Conservation (phyloP, 2,329 filamentous ascomycete genomes). For the Beauveria australis region DNA sequence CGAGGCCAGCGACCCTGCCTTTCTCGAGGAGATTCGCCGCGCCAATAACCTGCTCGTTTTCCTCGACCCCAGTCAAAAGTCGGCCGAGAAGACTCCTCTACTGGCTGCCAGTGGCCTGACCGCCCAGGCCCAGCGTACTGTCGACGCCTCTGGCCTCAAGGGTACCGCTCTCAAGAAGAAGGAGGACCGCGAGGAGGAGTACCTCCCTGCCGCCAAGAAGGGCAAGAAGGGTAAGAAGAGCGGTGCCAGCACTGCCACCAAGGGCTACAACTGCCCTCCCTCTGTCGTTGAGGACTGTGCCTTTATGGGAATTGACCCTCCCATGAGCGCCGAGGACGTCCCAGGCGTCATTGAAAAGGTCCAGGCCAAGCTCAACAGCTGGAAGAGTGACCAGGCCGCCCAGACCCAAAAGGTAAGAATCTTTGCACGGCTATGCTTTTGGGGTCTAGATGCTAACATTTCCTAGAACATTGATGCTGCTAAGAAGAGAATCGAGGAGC, state of each 20-base stretch:
- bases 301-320: conserved; percentile 77
- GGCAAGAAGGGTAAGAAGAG: conserved; percentile 77
- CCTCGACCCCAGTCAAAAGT: conserved; percentile 67
- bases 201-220: conserved; percentile 72
- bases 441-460: conserved; percentile 21
- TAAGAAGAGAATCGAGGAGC: conserved; percentile 85
- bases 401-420: conserved; percentile 80
- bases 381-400: conserved; percentile 81
- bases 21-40: conserved; percentile 83
- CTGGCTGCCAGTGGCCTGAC: conserved; percentile 64
- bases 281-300: conserved; percentile 86
- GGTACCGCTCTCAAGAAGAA: conserved; percentile 78
- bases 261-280: conserved; percentile 73
- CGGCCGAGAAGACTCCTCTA: conserved; percentile 56
- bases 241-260: conserved; percentile 39
- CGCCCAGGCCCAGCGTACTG: conserved; percentile 71
- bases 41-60: conserved; percentile 77
- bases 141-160: conserved; percentile 78
- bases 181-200: conserved; percentile 80
- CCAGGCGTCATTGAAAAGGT: conserved; percentile 77
- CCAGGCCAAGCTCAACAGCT: conserved; percentile 81
- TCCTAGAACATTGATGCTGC: conserved; percentile 89
- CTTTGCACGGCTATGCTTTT: neutral
- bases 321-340: conserved; percentile 77
- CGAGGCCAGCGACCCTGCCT: conserved; percentile 79